Base-by-base conservation (phyloP, 371 early-diverging fungal genomes). In the Circinella umbellata region DNA sequence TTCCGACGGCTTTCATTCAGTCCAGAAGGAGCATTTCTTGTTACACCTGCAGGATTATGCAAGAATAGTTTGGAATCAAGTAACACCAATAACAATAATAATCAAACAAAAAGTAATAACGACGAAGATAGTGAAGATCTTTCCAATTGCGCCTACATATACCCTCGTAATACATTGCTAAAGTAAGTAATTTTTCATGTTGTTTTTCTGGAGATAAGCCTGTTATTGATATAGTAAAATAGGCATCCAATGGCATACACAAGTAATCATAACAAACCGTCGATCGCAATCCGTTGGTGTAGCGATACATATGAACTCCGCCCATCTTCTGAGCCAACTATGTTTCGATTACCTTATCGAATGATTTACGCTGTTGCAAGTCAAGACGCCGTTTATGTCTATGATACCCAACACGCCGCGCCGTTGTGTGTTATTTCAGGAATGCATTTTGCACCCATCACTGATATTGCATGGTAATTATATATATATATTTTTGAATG, bases 1-100 rank as follows among this genome's bases (percentile, higher is more conserved):
- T 98, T 98, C 79, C 85, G 99, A 61, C 84, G 99, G 66, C 88
- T 94, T 10, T 76, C 89, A 3, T 95, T 97, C 71, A 92, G 95
- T 18, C 95, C 97, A 6, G 99, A 98, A 76, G 98, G 99, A 10
- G 79, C 89, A 4, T 74, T 97, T 53, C 81, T 98, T 36, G 72
- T 95, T 10, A 87, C 93, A 3, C 97, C 99, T 8, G 92, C 96
- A 7, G 98, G 97, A 36, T 71, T 92, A 39, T 90, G 71, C 61
- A 83, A 74, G 36, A 61, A 42, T 42, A 42, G 68, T 37, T 38
- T 48, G 11, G 59, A 66, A 62, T 49, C 48, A 7, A 73, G 54
- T 17, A 64, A 14, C 5, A 51, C 51, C 15, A 51, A 14, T 51
- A 51, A 51, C 3, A 47, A 47, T 47, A 47, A 47, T 47, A 51